A percentile compares a stretch with the other conserved stretches of the same genome.
These are phyloP conservation scores for Phycomyces blakesleeanus DNA, from an alignment of 192 early-diverging fungal species.

Conservation along the genomic window DNA sequence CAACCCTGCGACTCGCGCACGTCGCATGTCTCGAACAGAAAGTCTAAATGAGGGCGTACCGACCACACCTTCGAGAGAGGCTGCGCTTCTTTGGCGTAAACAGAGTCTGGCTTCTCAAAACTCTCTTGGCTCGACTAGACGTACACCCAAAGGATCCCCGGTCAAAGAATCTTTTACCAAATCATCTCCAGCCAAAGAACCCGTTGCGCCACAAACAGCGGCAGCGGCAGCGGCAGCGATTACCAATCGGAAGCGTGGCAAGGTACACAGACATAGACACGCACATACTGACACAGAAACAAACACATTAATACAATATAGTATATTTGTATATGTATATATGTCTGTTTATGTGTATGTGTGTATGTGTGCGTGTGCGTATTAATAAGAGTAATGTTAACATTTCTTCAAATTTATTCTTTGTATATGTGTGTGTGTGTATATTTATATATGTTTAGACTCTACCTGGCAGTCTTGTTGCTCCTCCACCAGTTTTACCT, in stretches of 20 bases:
- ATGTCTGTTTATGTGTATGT: not conserved
- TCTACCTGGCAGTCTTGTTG: slow-evolving; percentile 26
- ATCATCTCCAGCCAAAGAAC: not conserved
- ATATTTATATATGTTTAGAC: slow-evolving; percentile 11
- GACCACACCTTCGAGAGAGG: not conserved
- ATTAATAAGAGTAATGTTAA: too few species aligned
- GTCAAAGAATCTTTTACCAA: not conserved
- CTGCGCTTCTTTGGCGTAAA: not conserved
- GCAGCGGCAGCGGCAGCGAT: not conserved
- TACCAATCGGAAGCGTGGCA: slow-evolving; percentile 24
- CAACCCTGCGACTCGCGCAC: not conserved
- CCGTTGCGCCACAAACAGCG: not conserved
- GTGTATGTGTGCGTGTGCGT: not conserved
- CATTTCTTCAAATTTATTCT: too few species aligned
- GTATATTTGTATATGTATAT: not conserved
- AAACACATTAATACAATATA: too few species aligned
- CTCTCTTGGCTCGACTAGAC: not conserved
- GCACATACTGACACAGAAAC: not conserved
- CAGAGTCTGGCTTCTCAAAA: slow-evolving; percentile 1
- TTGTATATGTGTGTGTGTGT: not conserved
- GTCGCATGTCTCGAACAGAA: slow-evolving; percentile 9
- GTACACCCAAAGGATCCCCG: not conserved
- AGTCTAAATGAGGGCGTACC: slow-evolving; percentile 6
- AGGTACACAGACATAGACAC: slow-evolving; percentile 4
- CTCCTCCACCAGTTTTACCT: slow-evolving; percentile 21